Base-by-base conservation (phyloP, 768 basidiomycete species). In the Clathrus columnatus region DNA sequence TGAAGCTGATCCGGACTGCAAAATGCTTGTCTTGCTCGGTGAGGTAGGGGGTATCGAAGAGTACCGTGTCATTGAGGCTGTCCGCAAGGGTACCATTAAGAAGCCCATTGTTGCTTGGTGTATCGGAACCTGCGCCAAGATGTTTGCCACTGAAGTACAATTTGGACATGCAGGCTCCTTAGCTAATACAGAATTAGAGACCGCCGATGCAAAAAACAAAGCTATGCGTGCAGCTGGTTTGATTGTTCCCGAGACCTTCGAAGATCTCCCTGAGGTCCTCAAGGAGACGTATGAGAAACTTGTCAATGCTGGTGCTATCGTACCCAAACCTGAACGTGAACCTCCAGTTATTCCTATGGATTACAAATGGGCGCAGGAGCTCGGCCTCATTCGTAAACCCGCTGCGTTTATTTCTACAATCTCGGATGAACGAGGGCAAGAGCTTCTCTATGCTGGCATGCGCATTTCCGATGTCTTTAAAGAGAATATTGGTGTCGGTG, bases 21-120 rank as follows among this genome's bases (percentile, higher is more conserved):
- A 97, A 83, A 87, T 99, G 85, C 91, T 99, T 67, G 90, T 98
- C 65, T 83, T 99, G 26, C 87, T 99, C 59, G 95, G 96, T 64
- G 96, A 99, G 71, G 96, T 98, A 59, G 96, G 96, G 67, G 96
- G 96, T 70, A 84, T 96, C 58, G 96, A 98, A 70, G 96, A 98
- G 73, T 98, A 98, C 79, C 89, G 91, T 60, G 95, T 98, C 65
- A 97, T 97, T 71, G 88, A 98, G 42, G 96, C 95, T 50, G 95
- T 97, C 71, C 92, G 92, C 78, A 74, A 76, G 41, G 93, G 95
- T 49, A 74, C 75, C 63, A 98, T 99, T 80, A 94, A 82, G 73
- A 99, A 99, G 76, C 96, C 96, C 52, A 95, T 98, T 69, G 90
- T 99, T 61, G 96, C 96, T 26, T 99, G 96, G 96, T 92, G 96